These are phyloP conservation scores for Discostella stelligera DNA, from an alignment of 352 stramenopile genomes.

Conservation along the genomic window DNA sequence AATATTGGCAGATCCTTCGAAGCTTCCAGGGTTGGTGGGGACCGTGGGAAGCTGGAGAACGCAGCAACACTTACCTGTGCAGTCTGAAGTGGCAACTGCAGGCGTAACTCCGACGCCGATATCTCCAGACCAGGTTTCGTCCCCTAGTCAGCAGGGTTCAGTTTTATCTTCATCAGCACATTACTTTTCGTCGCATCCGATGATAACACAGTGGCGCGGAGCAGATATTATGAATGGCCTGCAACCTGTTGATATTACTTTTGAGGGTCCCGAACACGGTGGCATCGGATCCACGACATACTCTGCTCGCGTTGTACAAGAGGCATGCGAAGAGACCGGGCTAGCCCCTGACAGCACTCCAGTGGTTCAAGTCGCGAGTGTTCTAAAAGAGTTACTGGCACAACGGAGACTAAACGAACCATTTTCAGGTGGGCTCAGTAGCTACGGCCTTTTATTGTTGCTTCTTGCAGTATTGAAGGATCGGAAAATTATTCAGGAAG, in stretches of 20 bases:
- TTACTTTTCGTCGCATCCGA: conserved; percentile 39
- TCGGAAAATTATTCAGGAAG: conserved; percentile 71
- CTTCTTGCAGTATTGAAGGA: conserved; percentile 76
- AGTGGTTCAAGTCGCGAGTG: conserved; percentile 76
- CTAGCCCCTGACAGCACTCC: conserved; percentile 68
- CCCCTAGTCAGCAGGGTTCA: conserved; percentile 19
- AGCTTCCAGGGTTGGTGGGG: conserved; percentile 46
- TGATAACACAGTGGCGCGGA: conserved; percentile 65
- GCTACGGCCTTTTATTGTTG: conserved; percentile 81
- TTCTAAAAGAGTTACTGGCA: conserved; percentile 83
- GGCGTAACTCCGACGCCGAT: conserved; percentile 6
- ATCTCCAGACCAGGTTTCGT: conserved; percentile 23
- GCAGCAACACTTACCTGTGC: conserved; percentile 37
- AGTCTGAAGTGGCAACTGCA: conserved; percentile 21
- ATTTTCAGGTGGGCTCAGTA: conserved; percentile 84
- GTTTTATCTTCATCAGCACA: conserved; percentile 20
- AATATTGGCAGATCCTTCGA: conserved; percentile 78
- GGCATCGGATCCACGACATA: conserved; percentile 79
- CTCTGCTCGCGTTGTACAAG: conserved; percentile 72
- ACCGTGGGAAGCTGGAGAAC: conserved; percentile 39
- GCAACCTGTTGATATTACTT: conserved; percentile 84
- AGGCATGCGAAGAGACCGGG: conserved; percentile 69
- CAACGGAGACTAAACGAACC: conserved; percentile 85
- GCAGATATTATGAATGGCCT: conserved; percentile 80
- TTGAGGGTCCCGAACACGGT: conserved; percentile 84